Evolutionary conservation across 441 rosid species (phyloP).

Genomic region (Mallotus japonicus): DNA sequence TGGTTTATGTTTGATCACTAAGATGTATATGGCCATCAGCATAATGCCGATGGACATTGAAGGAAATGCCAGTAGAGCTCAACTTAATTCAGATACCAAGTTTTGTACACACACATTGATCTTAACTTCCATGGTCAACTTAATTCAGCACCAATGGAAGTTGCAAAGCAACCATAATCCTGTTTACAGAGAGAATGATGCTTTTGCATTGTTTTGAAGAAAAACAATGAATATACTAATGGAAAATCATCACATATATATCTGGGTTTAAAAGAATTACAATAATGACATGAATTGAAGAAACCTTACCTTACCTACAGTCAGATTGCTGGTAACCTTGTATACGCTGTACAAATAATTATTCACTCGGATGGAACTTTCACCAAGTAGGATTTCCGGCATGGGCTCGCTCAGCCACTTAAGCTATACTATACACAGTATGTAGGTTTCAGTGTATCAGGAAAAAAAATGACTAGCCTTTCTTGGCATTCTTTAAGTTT

Average conservation of each 20-base stretch:
- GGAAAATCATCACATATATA: background rate
- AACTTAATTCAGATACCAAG: too few relatives aligned
- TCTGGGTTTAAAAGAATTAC: constrained; percentile 6
- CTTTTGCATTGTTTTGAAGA: too few relatives aligned
- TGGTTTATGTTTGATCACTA: too few relatives aligned
- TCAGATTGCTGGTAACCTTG: constrained; percentile 18
- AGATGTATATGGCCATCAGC: too few relatives aligned
- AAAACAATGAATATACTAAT: background rate
- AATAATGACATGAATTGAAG: constrained; percentile 23
- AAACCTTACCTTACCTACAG: constrained; percentile 21
- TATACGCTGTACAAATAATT: constrained; percentile 42
- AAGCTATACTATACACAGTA: constrained; percentile 44
- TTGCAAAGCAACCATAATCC: background rate
- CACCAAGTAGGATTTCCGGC: constrained; percentile 11
- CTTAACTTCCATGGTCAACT: too few relatives aligned
- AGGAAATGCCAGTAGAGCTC: too few relatives aligned
- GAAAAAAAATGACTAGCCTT: constrained; percentile 25
- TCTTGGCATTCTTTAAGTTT: constrained; percentile 58
- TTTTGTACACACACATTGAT: too few relatives aligned
- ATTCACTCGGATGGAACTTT: constrained; percentile 26
- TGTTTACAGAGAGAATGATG: too few relatives aligned
- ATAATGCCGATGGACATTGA: too few relatives aligned
- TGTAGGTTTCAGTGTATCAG: constrained; percentile 20
- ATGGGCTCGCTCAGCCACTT: constrained; percentile 20
- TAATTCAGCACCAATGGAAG: background rate